phyloP scores from a whole-genome alignment of 164 flowering plant genomes.

The Piper betle region DNA sequence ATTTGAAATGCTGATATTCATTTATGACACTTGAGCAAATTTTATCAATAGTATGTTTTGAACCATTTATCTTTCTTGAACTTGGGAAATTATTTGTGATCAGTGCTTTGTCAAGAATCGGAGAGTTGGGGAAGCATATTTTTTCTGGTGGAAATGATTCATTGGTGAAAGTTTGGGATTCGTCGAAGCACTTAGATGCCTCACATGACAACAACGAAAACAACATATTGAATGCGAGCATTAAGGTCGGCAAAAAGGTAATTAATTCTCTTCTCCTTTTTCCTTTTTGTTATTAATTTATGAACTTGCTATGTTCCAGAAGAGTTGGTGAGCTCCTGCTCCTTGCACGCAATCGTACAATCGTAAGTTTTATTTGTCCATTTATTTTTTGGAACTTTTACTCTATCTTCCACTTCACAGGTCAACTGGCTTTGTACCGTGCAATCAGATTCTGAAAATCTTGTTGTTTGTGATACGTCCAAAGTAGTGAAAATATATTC shows the following conservation, averaged over 20 bases:
- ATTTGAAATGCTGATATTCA: too few relatives aligned
- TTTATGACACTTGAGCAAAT: too few relatives aligned
- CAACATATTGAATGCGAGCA: slow-evolving; percentile 32
- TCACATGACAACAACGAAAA: slow-evolving; percentile 16
- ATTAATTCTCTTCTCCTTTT: slow-evolving; percentile 2
- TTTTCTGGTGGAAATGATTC: slow-evolving; percentile 85
- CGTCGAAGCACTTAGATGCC: slow-evolving; percentile 27
- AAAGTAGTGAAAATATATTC: slow-evolving; percentile 74
- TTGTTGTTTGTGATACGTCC: slow-evolving; percentile 85
- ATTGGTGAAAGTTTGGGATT: slow-evolving; percentile 78
- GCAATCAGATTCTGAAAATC: slow-evolving; percentile 69
- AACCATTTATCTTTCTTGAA: too few relatives aligned
- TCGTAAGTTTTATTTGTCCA: not conserved
- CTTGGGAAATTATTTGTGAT: too few relatives aligned
- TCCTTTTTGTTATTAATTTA: not conserved
- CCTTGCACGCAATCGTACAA: too few relatives aligned
- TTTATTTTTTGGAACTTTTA: not conserved
- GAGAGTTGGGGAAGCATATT: slow-evolving; percentile 71
- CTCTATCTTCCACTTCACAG: slow-evolving; percentile 22
- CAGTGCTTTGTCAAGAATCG: slow-evolving; percentile 57
- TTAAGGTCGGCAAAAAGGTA: slow-evolving; percentile 60
- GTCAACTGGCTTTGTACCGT: slow-evolving; percentile 94
- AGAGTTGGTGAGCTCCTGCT: not conserved
- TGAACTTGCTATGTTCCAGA: not conserved
- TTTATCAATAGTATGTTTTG: not conserved